Evolutionary conservation across 1,284 basidiomycete species (phyloP).

Genomic region (Moesziomyces antarcticus): DNA sequence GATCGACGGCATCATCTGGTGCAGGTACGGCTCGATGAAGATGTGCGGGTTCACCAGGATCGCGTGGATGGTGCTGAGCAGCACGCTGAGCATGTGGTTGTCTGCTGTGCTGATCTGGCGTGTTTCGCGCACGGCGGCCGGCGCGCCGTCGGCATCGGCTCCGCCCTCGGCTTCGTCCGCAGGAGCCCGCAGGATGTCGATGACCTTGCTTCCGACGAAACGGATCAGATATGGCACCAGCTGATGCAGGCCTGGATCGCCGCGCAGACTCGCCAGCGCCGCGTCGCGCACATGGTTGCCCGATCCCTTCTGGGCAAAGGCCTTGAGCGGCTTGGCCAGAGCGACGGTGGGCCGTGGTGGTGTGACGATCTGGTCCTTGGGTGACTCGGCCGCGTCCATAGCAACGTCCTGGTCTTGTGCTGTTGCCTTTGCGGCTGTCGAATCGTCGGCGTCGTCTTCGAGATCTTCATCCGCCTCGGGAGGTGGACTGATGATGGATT

Average conservation of each 20-base stretch:
- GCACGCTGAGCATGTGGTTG: slow-evolving; percentile 55
- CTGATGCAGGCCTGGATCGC: slow-evolving; percentile 91
- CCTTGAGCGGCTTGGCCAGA: slow-evolving; percentile 46
- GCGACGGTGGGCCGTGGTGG: slow-evolving; percentile 37
- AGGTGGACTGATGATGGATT: slow-evolving; percentile 68
- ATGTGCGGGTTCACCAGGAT: slow-evolving; percentile 76
- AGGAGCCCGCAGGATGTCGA: slow-evolving; percentile 67
- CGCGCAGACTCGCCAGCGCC: slow-evolving; percentile 86
- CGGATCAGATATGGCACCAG: slow-evolving; percentile 94
- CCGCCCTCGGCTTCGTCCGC: slow-evolving; percentile 14
- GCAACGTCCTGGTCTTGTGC: slow-evolving; percentile 30
- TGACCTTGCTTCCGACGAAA: slow-evolving; percentile 84
- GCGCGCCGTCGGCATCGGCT: slow-evolving; percentile 5
- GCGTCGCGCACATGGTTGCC: slow-evolving; percentile 73
- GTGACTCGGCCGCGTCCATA: slow-evolving; percentile 24
- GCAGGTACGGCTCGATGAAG: slow-evolving; percentile 95
- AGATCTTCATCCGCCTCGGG: slow-evolving; percentile 55
- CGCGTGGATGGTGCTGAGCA: slow-evolving; percentile 60
- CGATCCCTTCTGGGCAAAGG: slow-evolving; percentile 47
- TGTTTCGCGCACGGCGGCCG: slow-evolving; percentile 27
- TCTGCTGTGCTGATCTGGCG: slow-evolving; percentile 35
- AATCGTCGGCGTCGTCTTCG: slow-evolving; percentile 37
- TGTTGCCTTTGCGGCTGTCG: slow-evolving; percentile 4
- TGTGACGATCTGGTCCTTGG: slow-evolving; percentile 38
- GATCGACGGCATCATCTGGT: slow-evolving; percentile 92